Evolutionary conservation across 768 basidiomycete species (phyloP), one percentile per base, ranked within the genome.

Genomic region (Daedalea quercina): DNA sequence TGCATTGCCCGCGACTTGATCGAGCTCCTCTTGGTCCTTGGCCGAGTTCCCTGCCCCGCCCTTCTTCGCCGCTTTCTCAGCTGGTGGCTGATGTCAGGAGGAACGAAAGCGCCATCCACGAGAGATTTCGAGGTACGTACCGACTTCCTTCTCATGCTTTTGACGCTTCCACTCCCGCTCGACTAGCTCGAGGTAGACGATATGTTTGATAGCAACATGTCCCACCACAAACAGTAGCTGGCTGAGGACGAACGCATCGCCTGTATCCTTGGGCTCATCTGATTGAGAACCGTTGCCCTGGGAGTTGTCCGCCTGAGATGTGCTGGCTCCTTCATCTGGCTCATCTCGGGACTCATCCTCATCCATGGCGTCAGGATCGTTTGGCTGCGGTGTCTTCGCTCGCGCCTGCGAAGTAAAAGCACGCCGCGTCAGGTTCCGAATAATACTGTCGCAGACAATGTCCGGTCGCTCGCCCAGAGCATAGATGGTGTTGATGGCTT

Each of bases 161-260:
- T 95, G 87, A 9, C 94, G 74, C 71, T 99, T 99, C 82, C 91
- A 89, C 64, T 99, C 95, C 33, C 94, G 74, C 67, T 99, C 96
- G 20, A 97, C 87, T 46, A 96, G 76, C 66, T 99, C 96, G 19
- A 99, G 79, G 63, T 90, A 96, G 15, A 95, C 94, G 53, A 97
- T 91, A 46, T 99, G 95, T 68, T 97, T 98, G 70, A 98, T 91
- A 11, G 95, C 93, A 25, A 95, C 89, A 66, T 98, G 96, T 0
- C 96, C 96, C 19, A 97, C 93, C 35, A 92, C 80, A 64, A 98
- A 98, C 24, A 98, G 72, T n/a, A 99, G 76, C 65, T 98, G 94
- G 58, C 87, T 89, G 25, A 99, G 79, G 57, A 86, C 81, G 65
- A 96, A 96, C 3, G 87, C 84, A 51, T 94, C 90, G 0, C 88